Base-by-base conservation (phyloP, 2,329 filamentous ascomycete species). In the Neofusicoccum parvum region DNA sequence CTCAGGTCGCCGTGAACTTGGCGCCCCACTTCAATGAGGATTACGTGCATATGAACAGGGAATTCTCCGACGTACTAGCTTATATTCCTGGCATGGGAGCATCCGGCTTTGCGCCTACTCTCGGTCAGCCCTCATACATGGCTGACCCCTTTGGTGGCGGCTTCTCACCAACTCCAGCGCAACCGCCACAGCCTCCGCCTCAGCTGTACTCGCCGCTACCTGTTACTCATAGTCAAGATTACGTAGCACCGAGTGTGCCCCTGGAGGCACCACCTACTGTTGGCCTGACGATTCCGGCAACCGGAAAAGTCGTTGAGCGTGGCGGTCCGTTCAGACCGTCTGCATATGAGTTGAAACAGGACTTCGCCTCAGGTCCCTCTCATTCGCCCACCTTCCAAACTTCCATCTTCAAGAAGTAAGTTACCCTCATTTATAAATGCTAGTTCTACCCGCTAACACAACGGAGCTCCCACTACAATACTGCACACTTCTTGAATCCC, bases 401-500 rank as follows among this genome's bases (percentile, higher is more conserved):
- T 20, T 77, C 80, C 3, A 82, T 82, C 67, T 83, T 84, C 71
- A 78, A 79, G 67, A 82, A 81, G 80, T 81, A 72, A 72, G 80
- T 62, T 41, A n/a, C 50, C 65, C 14, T 53, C 17, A 49, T 17
- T 32, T 32, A 11, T 1, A 15, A 45, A 43, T 36, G 20, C 63
- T 34, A 15, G 3, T 45, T 20, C 34, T 15, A n/a, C 51, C 5
- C 48, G 36, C 70, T 76, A 59, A 76, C 54, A 2, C 9, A 7
- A 7, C 43, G 41, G 50, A 83, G 81, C 70, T 84, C 81, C 5
- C 81, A 81, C 68, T 84, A 78, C 76, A 84, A 84, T 65, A 81
- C 81, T 20, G 81, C 82, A 5, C 82, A 85, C 72, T 85, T 81
- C 71, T 71, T 80, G 66, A 85, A 84, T 68, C 79, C 81, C 20